Evolutionary conservation across 2,329 filamentous ascomycete species (phyloP).

Genomic region (Penicillium thymicola): DNA sequence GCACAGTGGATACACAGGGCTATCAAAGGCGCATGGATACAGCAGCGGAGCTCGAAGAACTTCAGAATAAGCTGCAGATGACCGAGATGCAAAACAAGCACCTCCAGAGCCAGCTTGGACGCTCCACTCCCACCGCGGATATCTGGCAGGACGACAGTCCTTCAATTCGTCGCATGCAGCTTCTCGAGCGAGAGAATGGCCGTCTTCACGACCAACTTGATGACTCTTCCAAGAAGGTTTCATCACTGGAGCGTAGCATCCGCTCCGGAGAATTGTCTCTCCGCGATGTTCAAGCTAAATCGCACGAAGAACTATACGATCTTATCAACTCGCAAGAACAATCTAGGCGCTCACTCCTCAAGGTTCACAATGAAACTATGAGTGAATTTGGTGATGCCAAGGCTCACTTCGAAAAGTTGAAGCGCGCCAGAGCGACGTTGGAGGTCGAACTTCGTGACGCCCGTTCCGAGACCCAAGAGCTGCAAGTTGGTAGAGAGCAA

Average conservation of each 20-base stretch:
- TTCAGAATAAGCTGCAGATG: constrained; percentile 91
- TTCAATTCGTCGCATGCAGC: constrained; percentile 76
- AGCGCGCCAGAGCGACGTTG: constrained; percentile 71
- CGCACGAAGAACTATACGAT: constrained; percentile 90
- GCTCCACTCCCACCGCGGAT: constrained; percentile 61
- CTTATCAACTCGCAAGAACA: constrained; percentile 91
- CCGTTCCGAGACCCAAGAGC: constrained; percentile 77
- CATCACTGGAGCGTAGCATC: constrained; percentile 79
- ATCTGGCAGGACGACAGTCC: constrained; percentile 70
- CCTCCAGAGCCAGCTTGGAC: constrained; percentile 80
- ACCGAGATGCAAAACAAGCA: constrained; percentile 94
- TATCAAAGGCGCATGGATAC: constrained; percentile 89
- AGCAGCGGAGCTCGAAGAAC: constrained; percentile 82
- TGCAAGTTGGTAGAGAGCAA: constrained; percentile 74
- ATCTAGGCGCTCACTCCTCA: constrained; percentile 73
- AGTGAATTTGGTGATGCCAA: constrained; percentile 84
- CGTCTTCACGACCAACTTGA: constrained; percentile 91
- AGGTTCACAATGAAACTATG: constrained; percentile 80
- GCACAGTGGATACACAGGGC: constrained; percentile 75
- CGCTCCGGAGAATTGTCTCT: constrained; percentile 83
- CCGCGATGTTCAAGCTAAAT: constrained; percentile 86
- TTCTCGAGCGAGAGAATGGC: constrained; percentile 88
- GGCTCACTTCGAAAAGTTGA: constrained; percentile 79
- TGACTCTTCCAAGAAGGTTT: constrained; percentile 89
- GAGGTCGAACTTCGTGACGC: constrained; percentile 86